A percentile compares a stretch with the other conserved stretches of the same genome.
These are phyloP conservation scores for Neopestalotiopsis clavispora DNA, from an alignment of 2,329 filamentous ascomycete species.

Conservation along the genomic window DNA sequence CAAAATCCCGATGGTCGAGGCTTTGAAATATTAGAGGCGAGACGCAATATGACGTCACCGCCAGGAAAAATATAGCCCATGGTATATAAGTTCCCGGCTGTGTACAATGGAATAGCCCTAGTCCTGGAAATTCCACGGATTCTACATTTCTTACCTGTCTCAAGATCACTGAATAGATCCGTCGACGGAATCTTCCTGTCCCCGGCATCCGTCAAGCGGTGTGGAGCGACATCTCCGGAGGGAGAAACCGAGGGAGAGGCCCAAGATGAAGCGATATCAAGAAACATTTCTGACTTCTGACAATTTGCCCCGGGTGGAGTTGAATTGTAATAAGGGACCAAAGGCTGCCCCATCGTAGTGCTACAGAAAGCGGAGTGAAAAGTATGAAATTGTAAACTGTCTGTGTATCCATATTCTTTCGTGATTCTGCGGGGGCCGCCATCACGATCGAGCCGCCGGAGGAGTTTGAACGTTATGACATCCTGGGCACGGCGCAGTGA, in stretches of 20 bases:
- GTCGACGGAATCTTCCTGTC: not conserved
- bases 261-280: not conserved
- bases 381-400: not conserved
- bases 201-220: not conserved
- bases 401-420: not conserved
- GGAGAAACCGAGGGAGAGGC: not conserved
- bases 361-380: not conserved
- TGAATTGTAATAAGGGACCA: not conserved
- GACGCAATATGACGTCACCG: constrained; percentile 5
- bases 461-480: not conserved
- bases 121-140: not conserved
- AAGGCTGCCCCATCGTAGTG: not conserved
- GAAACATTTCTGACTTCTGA: not conserved
- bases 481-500: not conserved
- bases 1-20: constrained; percentile 6
- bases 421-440: not conserved
- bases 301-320: not conserved
- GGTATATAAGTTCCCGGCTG: constrained; percentile 10
- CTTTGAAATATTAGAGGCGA: not conserved
- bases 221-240: not conserved
- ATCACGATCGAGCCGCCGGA: not conserved
- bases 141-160: not conserved
- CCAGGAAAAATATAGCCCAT: not conserved
- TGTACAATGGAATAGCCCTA: not conserved
- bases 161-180: not conserved